phyloP scores from a whole-genome alignment of 1,139 yeast genomes.

The Candida tunisiensis region DNA sequence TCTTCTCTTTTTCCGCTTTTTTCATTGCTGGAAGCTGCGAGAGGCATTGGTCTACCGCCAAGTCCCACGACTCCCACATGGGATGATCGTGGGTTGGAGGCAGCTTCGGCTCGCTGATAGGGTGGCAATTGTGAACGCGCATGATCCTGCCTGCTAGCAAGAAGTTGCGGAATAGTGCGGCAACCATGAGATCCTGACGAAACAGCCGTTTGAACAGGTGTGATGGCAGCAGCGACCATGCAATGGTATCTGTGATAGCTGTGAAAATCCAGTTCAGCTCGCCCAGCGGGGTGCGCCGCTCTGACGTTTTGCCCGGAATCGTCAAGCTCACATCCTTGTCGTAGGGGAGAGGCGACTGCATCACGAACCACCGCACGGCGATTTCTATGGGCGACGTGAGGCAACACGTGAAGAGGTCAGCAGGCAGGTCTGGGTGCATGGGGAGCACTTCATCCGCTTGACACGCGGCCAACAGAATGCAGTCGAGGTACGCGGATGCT shows the following conservation, averaged over 20 bases:
- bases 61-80: slow-evolving; percentile 98
- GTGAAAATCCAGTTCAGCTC: slow-evolving; percentile 97
- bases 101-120: slow-evolving; percentile 83
- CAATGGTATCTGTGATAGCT: slow-evolving; percentile 94
- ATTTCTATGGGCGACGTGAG: slow-evolving; percentile 92
- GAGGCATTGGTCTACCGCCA: slow-evolving; percentile 88
- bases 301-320: slow-evolving; percentile 79
- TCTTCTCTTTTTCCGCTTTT: slow-evolving; percentile 18
- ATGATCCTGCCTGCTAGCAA: slow-evolving; percentile 81
- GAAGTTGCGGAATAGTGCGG: slow-evolving; percentile 87
- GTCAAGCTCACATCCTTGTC: slow-evolving; percentile 32
- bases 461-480: slow-evolving; percentile 92
- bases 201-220: slow-evolving; percentile 80
- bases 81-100: slow-evolving; percentile 77
- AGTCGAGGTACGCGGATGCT: slow-evolving; percentile 60
- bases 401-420: slow-evolving; percentile 90
- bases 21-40: slow-evolving; percentile 27
- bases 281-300: slow-evolving; percentile 88
- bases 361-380: slow-evolving; percentile 79
- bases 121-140: slow-evolving; percentile 91
- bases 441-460: slow-evolving; percentile 73
- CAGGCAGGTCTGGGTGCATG: slow-evolving; percentile 90
- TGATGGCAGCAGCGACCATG: slow-evolving; percentile 87
- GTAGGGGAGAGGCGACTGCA: slow-evolving; percentile 46
- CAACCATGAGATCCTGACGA: slow-evolving; percentile 92